Base-by-base conservation (phyloP, 306 rosid species). In the Pueraria montana region DNA sequence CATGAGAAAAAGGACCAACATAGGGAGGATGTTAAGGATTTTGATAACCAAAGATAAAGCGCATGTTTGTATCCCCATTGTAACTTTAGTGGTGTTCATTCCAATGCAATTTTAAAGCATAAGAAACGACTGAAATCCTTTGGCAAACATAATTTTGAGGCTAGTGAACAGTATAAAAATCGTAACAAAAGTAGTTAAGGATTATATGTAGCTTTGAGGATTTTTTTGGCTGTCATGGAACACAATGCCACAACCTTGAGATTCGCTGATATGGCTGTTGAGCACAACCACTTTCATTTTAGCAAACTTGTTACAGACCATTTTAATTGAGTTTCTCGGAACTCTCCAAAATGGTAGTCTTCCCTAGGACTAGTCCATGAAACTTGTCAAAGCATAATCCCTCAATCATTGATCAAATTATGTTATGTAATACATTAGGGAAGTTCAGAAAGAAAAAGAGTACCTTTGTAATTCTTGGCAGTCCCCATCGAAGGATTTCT, bases 401-500 rank as follows among this genome's bases (percentile, higher is more conserved):
- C 53, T 78, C 24, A 74, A 12, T 50, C 50, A 74, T 68, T 40
- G 30, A 78, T 59, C 75, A 21, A 46, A 58, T 59, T 23, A 48
- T 23, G 26, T 21, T 56, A 49, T 38, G 50, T 6, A 52, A 49
- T 67, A 18, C 68, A 16, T 50, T n/a, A 32, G 27, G 49, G n/a
- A 76, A 48, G 32, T 61, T 71, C 69, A 72, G 42, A 84, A 77
- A 42, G 85, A 76, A 43, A 74, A 42, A 8, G 52, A 52, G 70
- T 18, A 36, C 2, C 21, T 66, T 56, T 0, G 73, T 59, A 40
- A 84, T 78, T 77, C 55, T 42, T 50, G 76, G 32, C 70, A 46
- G n/a, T 49, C 48, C 66, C 77, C 69, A 9, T 34, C 5, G 42
- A 83, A 30, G 53, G 53, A 80, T 36, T 67, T 50, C 17, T 72